These are phyloP conservation scores for Pistacia atlantica DNA, from an alignment of 345 rosid species.

Conservation along the genomic window DNA sequence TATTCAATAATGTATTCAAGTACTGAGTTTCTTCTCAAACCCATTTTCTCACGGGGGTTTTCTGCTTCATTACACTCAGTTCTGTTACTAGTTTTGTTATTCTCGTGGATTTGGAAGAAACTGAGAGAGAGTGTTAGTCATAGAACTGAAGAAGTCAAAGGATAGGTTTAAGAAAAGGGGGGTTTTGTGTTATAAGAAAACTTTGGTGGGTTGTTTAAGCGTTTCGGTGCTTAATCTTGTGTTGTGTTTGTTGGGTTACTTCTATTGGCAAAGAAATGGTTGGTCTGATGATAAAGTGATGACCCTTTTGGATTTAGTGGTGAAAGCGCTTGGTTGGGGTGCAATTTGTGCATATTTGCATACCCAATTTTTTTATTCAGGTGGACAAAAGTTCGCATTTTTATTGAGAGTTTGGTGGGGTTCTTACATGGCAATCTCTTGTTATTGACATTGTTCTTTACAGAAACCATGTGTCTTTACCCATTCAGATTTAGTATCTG, in stretches of 20 bases:
- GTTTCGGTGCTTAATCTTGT: constrained; percentile 54
- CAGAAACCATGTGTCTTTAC: constrained; percentile 27
- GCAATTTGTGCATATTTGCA: constrained; percentile 41
- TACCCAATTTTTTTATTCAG: constrained; percentile 26
- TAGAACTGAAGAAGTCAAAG: constrained; percentile 18
- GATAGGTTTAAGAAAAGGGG: constrained; percentile 23
- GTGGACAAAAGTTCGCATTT: constrained; percentile 41
- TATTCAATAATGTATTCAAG: constrained; percentile 25
- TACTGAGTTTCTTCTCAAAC: constrained; percentile 36
- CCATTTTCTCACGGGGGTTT: constrained; percentile 40
- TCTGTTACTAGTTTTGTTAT: constrained; percentile 40
- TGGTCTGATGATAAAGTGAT: constrained; percentile 56
- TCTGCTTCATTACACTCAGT: constrained; percentile 46
- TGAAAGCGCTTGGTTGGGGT: constrained; percentile 69
- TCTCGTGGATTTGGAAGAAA: constrained; percentile 37
- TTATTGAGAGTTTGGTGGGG: constrained; percentile 75
- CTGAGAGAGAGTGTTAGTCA: constrained; percentile 22
- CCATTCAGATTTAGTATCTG: constrained; percentile 41
- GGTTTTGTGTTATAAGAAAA: constrained; percentile 37
- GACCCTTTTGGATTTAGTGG: constrained; percentile 55
- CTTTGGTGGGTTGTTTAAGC: constrained; percentile 50
- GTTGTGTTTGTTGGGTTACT: constrained; percentile 54
- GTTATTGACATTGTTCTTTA: constrained; percentile 50
- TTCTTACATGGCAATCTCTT: constrained; percentile 51
- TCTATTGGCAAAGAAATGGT: constrained; percentile 60